A percentile compares a stretch with the other conserved stretches of the same genome.
Conservation (phyloP, 768 basidiomycete genomes). For the Termitomyces sp. region DNA sequence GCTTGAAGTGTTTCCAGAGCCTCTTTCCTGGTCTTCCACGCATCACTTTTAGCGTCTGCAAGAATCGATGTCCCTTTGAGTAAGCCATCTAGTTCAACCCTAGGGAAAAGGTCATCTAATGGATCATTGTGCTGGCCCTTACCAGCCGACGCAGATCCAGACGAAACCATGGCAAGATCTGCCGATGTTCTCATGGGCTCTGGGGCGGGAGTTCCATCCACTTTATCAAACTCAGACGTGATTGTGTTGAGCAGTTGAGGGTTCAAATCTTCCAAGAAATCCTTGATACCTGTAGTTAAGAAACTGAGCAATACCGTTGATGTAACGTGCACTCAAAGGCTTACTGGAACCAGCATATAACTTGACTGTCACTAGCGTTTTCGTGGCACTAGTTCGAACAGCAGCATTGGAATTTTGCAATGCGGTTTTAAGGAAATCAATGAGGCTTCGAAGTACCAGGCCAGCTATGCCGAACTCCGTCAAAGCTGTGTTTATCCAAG, state of each 20-base stretch:
- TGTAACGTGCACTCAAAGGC: constrained; percentile 8
- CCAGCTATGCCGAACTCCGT: constrained; percentile 91
- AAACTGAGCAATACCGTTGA: neutral
- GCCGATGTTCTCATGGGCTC: constrained; percentile 74
- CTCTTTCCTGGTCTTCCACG: constrained; percentile 97
- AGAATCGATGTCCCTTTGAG: constrained; percentile 82
- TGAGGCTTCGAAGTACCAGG: constrained; percentile 75
- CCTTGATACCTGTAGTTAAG: constrained; percentile 68
- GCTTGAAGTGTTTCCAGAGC: constrained; percentile 83
- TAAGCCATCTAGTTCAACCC: constrained; percentile 87
- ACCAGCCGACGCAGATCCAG: constrained; percentile 38
- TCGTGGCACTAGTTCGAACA: constrained; percentile 92
- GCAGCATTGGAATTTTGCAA: constrained; percentile 92
- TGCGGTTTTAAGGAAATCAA: constrained; percentile 85
- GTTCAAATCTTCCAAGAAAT: constrained; percentile 91
- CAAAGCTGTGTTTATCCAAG: constrained; percentile 85
- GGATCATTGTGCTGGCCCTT: constrained; percentile 54
- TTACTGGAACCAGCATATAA: constrained; percentile 87
- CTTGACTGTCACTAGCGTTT: constrained; percentile 86
- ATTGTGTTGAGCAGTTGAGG: constrained; percentile 92
- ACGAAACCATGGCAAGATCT: constrained; percentile 58
- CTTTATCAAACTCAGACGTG: constrained; percentile 88
- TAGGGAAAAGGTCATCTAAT: constrained; percentile 91
- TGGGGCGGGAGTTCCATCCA: constrained; percentile 72
- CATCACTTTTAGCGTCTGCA: constrained; percentile 83